A percentile compares a stretch with the other conserved stretches of the same genome.
Evolutionary conservation across 805 yeast genomes (phyloP).

Genomic region (Candida broadrunensis): DNA sequence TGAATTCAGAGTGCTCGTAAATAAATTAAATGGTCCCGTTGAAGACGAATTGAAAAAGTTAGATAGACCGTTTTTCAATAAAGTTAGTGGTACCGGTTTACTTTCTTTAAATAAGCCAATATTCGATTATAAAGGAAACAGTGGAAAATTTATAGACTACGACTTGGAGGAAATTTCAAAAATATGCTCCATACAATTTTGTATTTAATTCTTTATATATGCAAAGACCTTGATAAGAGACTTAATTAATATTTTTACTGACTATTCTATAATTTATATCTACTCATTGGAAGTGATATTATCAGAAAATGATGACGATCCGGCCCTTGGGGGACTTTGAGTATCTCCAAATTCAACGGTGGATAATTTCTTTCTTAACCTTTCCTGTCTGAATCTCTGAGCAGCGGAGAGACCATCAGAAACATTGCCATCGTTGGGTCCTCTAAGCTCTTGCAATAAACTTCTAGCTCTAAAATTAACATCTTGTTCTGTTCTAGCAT

Average conservation of each 20-base stretch:
- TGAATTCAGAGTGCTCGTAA: constrained; percentile 13
- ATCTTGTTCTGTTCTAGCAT: constrained; percentile 28
- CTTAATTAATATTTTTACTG: no score
- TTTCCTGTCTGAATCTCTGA: constrained; percentile 41
- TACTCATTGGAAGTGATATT: no score
- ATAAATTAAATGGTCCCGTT: constrained; percentile 9
- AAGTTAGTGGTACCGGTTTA: constrained; percentile 40
- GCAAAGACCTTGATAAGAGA: no score
- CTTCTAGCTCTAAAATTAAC: constrained; percentile 61
- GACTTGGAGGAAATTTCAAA: constrained; percentile 28
- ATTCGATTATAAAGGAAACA: constrained; percentile 25
- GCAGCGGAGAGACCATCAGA: constrained; percentile 34
- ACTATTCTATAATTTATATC: no score
- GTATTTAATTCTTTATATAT: neutral
- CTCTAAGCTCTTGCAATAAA: constrained; percentile 59
- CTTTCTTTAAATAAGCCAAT: constrained; percentile 32
- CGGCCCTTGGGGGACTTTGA: no score
- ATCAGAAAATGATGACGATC: no score
- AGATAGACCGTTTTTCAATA: constrained; percentile 31
- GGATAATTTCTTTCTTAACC: constrained; percentile 22
- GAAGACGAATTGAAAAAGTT: constrained; percentile 16
- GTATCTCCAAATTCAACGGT: neutral
- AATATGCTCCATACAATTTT: neutral
- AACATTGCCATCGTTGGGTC: constrained; percentile 15
- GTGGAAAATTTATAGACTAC: constrained; percentile 26